Percentiles rank a stretch among this genome's conserved stretches.
These are phyloP conservation scores for Calonectria hawksworthii DNA, from an alignment of 2,329 filamentous ascomycete genomes.

Conservation along the genomic window DNA sequence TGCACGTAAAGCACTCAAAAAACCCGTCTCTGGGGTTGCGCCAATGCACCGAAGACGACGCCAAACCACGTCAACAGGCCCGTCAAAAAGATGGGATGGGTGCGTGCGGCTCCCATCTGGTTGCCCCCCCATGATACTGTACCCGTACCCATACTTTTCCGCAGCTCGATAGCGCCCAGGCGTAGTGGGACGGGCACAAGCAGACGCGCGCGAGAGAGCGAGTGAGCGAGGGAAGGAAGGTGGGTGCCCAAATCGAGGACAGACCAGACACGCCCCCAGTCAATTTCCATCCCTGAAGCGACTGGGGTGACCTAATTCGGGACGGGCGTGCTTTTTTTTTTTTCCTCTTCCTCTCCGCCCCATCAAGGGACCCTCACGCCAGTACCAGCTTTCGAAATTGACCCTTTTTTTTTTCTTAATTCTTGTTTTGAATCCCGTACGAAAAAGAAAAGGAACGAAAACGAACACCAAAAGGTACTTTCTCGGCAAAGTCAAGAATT, in stretches of 20 bases:
- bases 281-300: neutral
- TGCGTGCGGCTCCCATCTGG: neutral
- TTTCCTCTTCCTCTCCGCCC: neutral
- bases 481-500: neutral
- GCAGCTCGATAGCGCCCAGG: neutral
- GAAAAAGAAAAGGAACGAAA: neutral
- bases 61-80: neutral
- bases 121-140: too few species aligned
- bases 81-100: neutral
- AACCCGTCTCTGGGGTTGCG: neutral
- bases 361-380: neutral
- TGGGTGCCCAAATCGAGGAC: neutral
- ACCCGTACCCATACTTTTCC: too few species aligned
- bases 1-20: neutral
- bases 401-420: neutral
- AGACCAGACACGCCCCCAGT: neutral
- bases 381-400: neutral
- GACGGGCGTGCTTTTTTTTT: slow-evolving; percentile 1
- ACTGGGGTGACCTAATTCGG: neutral
- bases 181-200: neutral
- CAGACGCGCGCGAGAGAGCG: neutral
- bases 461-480: neutral
- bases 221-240: too few species aligned
- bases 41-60: neutral
- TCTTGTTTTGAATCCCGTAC: neutral